A percentile compares a stretch with the other conserved stretches of the same genome.
Evolutionary conservation across 805 yeast genomes (phyloP).

Genomic region (Candida dajiaensis): DNA sequence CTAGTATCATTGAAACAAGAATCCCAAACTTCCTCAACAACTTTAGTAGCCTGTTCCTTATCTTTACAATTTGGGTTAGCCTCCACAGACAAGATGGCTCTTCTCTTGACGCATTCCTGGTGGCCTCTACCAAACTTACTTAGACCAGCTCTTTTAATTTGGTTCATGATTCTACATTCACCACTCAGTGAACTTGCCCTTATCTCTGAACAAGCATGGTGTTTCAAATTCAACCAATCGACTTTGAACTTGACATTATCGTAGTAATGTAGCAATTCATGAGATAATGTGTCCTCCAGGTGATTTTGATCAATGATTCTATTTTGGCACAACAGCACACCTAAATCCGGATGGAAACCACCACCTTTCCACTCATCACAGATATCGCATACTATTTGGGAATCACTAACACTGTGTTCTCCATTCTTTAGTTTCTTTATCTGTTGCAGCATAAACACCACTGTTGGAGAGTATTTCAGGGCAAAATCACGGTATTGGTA

Average conservation of each 20-base stretch:
- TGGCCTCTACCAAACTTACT: constrained; percentile 69
- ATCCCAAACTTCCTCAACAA: constrained; percentile 84
- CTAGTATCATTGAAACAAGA: constrained; percentile 93
- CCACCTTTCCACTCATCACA: constrained; percentile 86
- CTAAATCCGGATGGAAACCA: constrained; percentile 88
- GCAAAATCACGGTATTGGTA: constrained; percentile 77
- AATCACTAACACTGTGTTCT: constrained; percentile 42
- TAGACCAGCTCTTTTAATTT: constrained; percentile 46
- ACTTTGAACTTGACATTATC: constrained; percentile 86
- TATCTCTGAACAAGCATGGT: constrained; percentile 96
- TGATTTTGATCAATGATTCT: constrained; percentile 63
- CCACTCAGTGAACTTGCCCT: constrained; percentile 92
- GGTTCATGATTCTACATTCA: constrained; percentile 88
- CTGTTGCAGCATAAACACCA: constrained; percentile 80
- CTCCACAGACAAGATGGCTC: constrained; percentile 78
- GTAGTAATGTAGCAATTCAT: constrained; percentile 89
- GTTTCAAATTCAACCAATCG: constrained; percentile 77
- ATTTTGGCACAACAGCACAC: constrained; percentile 84
- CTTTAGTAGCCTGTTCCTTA: constrained; percentile 66
- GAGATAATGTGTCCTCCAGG: constrained; percentile 85
- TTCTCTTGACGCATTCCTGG: constrained; percentile 83
- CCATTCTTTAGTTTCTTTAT: constrained; percentile 41
- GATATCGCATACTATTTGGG: constrained; percentile 66
- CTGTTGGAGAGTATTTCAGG: constrained; percentile 74
- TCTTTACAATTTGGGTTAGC: constrained; percentile 81